phyloP scores from a whole-genome alignment of 176 grass and related monocot species.

The sorghum (Sorghum bicolor) region DNA sequence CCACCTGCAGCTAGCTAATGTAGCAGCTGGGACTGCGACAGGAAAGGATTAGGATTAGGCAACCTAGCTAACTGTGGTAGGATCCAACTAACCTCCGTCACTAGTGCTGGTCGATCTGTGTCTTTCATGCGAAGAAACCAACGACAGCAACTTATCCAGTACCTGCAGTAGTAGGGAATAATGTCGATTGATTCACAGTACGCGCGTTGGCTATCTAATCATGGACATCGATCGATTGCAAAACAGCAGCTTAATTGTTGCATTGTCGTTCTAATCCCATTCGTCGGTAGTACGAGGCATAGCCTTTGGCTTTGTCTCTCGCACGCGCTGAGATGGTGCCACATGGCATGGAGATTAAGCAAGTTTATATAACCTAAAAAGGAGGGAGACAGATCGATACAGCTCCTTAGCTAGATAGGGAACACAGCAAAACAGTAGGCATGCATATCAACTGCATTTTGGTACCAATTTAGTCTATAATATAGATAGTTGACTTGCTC shows the following conservation, averaged over 20 bases:
- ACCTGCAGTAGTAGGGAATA: neutral
- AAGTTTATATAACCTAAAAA: neutral
- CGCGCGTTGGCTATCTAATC: neutral
- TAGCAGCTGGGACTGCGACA: neutral
- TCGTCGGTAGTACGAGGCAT: neutral
- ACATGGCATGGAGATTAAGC: neutral
- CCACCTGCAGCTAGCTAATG: neutral
- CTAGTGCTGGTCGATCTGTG: conserved; percentile 17
- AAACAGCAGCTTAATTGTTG: neutral
- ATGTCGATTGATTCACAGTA: neutral
- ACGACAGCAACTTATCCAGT: neutral
- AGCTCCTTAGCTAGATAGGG: neutral
- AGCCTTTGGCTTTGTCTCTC: neutral
- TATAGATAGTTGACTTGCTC: neutral
- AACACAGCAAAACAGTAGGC: neutral
- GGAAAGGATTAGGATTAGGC: neutral
- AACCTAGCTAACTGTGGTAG: conserved; percentile 35
- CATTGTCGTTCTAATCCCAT: neutral
- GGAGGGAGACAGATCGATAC: neutral
- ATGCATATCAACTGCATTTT: neutral
- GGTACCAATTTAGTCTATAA: neutral
- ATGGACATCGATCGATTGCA: neutral
- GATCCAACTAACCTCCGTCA: conserved; percentile 40
- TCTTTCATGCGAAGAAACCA: conserved; percentile 21
- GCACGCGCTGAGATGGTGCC: neutral